Percentiles rank a stretch among this genome's conserved stretches.
Evolutionary conservation across 2,329 filamentous ascomycete genomes (phyloP).

Genomic region (Karstenula rhodostoma): DNA sequence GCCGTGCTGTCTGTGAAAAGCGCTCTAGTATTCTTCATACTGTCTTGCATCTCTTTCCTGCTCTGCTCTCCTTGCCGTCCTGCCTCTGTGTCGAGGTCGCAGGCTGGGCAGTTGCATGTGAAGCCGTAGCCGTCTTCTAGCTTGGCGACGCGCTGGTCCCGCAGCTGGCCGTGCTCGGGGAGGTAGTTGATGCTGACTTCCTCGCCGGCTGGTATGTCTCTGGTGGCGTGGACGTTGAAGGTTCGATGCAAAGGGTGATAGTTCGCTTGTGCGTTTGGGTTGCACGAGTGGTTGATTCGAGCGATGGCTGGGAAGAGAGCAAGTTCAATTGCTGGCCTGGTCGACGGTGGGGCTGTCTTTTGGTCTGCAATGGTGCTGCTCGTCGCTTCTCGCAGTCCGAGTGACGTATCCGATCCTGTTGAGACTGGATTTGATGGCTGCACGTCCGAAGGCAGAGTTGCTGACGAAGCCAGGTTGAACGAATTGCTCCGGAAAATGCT

Average conservation of each 20-base stretch:
- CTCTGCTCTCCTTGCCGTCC: constrained; percentile 1
- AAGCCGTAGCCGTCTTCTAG: constrained; percentile 10
- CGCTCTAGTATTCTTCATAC: background rate
- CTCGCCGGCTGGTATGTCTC: background rate
- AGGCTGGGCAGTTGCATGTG: constrained; percentile 8
- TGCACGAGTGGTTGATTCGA: constrained; percentile 9
- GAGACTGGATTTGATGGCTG: background rate
- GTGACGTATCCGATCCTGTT: background rate
- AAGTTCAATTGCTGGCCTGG: background rate
- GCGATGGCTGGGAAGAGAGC: constrained; percentile 8
- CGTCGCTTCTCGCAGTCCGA: background rate
- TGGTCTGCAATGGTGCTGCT: no score
- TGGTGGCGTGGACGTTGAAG: constrained; percentile 6
- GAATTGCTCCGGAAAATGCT: constrained; percentile 13
- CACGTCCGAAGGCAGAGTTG: background rate
- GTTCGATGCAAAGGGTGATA: constrained; percentile 7
- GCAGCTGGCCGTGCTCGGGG: constrained; percentile 8
- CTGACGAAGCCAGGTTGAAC: constrained; percentile 4
- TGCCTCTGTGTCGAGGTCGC: background rate
- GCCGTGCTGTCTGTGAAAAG: background rate
- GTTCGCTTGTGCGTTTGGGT: constrained; percentile 7
- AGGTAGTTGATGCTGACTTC: constrained; percentile 13
- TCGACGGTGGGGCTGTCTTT: background rate
- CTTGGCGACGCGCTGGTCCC: constrained; percentile 1
- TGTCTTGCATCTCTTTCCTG: background rate